Percentiles rank a stretch among this genome's conserved stretches.
These are phyloP conservation scores for Lasiodiplodia sp. DNA, from an alignment of 2,329 filamentous ascomycete genomes.

Conservation along the genomic window DNA sequence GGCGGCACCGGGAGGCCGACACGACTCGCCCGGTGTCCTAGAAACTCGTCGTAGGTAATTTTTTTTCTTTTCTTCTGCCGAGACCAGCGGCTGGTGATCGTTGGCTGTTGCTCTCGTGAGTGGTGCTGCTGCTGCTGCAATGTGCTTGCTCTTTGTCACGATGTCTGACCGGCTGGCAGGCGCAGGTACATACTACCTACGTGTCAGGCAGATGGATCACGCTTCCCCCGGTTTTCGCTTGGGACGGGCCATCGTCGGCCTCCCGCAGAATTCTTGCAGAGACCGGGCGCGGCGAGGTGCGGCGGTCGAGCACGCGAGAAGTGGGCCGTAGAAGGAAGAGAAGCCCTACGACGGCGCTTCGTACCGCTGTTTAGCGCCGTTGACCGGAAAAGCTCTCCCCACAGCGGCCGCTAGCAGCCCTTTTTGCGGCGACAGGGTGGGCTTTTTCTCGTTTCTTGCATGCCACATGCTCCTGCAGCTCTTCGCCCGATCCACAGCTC, in stretches of 20 bases:
- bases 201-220: conserved; percentile 20
- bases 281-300: conserved; percentile 10
- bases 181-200: conserved; percentile 20
- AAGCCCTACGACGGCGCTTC: conserved; percentile 25
- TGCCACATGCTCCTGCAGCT: conserved; percentile 22
- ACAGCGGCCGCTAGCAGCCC: conserved; percentile 27
- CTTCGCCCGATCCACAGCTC: conserved; percentile 13
- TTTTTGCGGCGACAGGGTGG: conserved; percentile 18
- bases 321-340: conserved; percentile 15
- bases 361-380: conserved; percentile 21
- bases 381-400: conserved; percentile 19
- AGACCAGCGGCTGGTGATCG: conserved; percentile 10
- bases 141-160: not conserved
- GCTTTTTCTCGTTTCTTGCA: conserved; percentile 26
- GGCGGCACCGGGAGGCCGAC: conserved; percentile 5
- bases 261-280: conserved; percentile 14
- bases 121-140: not conserved
- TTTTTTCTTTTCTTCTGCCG: not conserved
- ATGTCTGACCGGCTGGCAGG: not conserved
- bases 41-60: not conserved
- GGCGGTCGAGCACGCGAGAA: conserved; percentile 25
- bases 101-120: conserved; percentile 11
- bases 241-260: conserved; percentile 17
- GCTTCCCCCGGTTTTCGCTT: conserved; percentile 27
- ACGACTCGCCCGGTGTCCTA: conserved; percentile 1